Evolutionary conservation across 1,284 basidiomycete genomes (phyloP).

Genomic region (Ustilago cynodontis): DNA sequence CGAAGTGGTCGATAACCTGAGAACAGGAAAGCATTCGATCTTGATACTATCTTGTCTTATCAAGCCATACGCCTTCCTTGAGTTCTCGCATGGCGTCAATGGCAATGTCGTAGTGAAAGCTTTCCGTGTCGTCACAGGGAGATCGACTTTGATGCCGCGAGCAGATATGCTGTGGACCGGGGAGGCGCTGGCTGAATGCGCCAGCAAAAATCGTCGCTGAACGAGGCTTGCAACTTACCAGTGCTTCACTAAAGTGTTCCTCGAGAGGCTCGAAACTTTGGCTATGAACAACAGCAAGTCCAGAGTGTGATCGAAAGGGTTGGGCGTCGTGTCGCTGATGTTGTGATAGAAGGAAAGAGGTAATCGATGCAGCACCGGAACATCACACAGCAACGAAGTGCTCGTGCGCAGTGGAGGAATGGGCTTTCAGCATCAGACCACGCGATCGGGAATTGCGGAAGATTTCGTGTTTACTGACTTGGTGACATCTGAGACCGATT

Average conservation of each 20-base stretch:
- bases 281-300: neutral
- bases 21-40: neutral
- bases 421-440: neutral
- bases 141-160: neutral
- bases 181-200: neutral
- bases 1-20: neutral
- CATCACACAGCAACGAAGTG: neutral
- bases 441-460: constrained; percentile 9
- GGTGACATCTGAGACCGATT: neutral
- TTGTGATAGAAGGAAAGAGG: neutral
- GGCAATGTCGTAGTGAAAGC: neutral
- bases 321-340: neutral
- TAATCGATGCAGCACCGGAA: neutral
- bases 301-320: neutral
- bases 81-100: neutral
- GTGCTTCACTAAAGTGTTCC: neutral
- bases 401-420: constrained; percentile 6
- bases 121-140: neutral
- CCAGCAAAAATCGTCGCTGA: neutral
- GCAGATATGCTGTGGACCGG: neutral
- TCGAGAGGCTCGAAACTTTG: neutral
- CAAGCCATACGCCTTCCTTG: neutral
- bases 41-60: neutral
- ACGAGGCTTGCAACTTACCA: neutral
- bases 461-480: neutral